Evolutionary conservation across 2,329 filamentous ascomycete genomes (phyloP), one percentile per base, ranked within the genome.

Genomic region (Sarocladiaceae sp.): DNA sequence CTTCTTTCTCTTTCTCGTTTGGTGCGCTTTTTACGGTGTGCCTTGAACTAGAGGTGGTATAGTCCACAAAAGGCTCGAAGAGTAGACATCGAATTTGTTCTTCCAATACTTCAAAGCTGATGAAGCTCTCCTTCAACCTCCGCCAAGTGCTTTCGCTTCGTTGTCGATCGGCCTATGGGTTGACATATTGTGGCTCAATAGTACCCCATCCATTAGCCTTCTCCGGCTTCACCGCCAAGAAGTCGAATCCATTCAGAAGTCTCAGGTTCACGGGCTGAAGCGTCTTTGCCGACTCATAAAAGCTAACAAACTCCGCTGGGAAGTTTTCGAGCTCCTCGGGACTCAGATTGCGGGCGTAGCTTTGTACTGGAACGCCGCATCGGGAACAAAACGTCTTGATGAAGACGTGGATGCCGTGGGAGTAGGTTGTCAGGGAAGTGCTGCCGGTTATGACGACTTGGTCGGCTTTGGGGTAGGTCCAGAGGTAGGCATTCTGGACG

Each of bases 381-480:
- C 52, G 68, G 57, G 68, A 70, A 66, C 77, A 80, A 55, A 80
- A 80, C 1, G 60, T 60, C 66, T 78, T 79, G 54, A 52, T 55
- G 37, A 65, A 57, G 3, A 69, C 17, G 2, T 56, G 55, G 22
- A 52, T 51, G 20, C 54, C 60, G 55, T 76, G 75, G 7, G 50
- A 10, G 60, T 78, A 78, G 2, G 55, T 56, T 3, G 56, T 58
- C 4, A 77, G 69, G 4, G 26, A 10, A 2, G 64, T 58, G 20
- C 53, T 58, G 53, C 59, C 74, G 62, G 72, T 56, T 44, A 79
- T 56, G 11, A 63, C 64, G n/a, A 76, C 64, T 47, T 75, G 67
- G 11, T 68, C 62, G 3, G 56, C 57, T 3, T 54, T 53, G 6
- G 71, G 70, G 58, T 78, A 79, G 31, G 70, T 58, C 76, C 76